Percentiles rank a stretch among this genome's conserved stretches.
These are phyloP conservation scores for Xylaria longipes DNA, from an alignment of 495 filamentous ascomycete genomes.

Conservation along the genomic window DNA sequence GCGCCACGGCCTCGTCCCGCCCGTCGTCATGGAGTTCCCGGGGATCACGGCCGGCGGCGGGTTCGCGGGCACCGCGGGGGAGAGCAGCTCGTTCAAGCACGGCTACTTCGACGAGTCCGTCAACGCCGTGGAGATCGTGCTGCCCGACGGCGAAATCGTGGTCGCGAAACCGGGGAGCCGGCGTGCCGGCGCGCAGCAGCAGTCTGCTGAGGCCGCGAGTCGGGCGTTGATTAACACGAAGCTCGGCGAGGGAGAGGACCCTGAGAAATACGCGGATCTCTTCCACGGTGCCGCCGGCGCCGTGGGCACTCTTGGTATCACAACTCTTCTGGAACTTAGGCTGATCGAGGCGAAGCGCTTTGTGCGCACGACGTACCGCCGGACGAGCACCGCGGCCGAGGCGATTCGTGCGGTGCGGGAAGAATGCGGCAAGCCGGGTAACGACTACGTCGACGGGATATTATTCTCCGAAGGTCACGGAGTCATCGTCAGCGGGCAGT, in stretches of 20 bases:
- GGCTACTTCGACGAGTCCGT: constrained; percentile 66
- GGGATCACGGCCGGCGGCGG: constrained; percentile 70
- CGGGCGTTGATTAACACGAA: constrained; percentile 27
- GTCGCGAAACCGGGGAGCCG: constrained; percentile 31
- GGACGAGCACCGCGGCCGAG: constrained; percentile 50
- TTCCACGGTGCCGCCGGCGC: constrained; percentile 63
- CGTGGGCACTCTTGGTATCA: constrained; percentile 63
- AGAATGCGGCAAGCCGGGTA: constrained; percentile 37
- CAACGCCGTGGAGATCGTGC: constrained; percentile 63
- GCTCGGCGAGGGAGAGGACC: constrained; percentile 37
- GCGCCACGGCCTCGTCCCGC: constrained; percentile 59
- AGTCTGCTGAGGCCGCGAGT: constrained; percentile 28
- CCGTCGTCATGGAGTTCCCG: constrained; percentile 67
- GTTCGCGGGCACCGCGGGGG: constrained; percentile 66
- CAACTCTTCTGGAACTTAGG: constrained; percentile 60
- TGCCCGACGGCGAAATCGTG: constrained; percentile 61
- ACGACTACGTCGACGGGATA: constrained; percentile 56
- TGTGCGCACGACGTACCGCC: constrained; percentile 62
- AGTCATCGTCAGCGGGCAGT: constrained; percentile 58
- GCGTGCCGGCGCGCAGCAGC: constrained; percentile 39
- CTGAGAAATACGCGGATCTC: constrained; percentile 52
- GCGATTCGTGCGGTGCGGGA: constrained; percentile 44
- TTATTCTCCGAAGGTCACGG: constrained; percentile 59
- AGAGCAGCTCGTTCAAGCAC: constrained; percentile 63
- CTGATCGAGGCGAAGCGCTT: constrained; percentile 60